Conservation (phyloP, 208 protist genomes). For the Crithidia expoeki region DNA sequence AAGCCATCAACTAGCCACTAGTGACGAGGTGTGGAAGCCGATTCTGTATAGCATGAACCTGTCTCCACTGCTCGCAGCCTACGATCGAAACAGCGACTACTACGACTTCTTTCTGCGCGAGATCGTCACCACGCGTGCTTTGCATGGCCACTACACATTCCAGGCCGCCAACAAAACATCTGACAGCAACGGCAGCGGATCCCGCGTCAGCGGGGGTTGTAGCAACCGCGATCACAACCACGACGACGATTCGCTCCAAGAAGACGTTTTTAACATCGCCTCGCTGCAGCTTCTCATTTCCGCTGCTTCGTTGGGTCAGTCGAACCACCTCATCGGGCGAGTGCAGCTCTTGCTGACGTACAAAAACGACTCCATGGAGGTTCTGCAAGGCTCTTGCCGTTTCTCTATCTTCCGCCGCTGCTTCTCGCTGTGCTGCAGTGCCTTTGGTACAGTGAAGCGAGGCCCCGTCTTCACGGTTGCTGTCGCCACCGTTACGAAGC, state of each 20-base stretch:
- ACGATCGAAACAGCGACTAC: conserved; percentile 29
- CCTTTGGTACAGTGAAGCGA: conserved; percentile 42
- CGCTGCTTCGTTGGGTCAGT: conserved; percentile 60
- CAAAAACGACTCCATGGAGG: conserved; percentile 64
- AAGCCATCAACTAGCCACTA: conserved; percentile 40
- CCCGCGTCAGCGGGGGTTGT: not conserved
- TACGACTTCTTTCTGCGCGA: conserved; percentile 75
- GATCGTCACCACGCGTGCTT: conserved; percentile 64
- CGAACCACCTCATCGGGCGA: conserved; percentile 64
- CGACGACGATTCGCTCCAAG: conserved; percentile 23
- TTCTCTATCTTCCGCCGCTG: conserved; percentile 60
- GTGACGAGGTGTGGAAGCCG: conserved; percentile 56
- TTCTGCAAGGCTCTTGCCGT: conserved; percentile 68
- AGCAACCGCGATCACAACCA: not conserved
- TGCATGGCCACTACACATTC: conserved; percentile 79
- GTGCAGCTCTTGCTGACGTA: conserved; percentile 69
- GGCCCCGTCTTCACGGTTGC: conserved; percentile 72
- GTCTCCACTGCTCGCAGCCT: conserved; percentile 40
- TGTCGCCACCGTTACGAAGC: conserved; percentile 49
- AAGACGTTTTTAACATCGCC: conserved; percentile 43
- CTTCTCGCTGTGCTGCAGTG: conserved; percentile 67
- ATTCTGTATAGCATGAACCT: conserved; percentile 55
- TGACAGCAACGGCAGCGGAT: conserved; percentile 20
- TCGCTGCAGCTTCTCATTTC: conserved; percentile 55
- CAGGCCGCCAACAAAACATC: conserved; percentile 22